Conservation (phyloP, 2,329 filamentous ascomycete species). For the Scleromitrula shiraiana region DNA sequence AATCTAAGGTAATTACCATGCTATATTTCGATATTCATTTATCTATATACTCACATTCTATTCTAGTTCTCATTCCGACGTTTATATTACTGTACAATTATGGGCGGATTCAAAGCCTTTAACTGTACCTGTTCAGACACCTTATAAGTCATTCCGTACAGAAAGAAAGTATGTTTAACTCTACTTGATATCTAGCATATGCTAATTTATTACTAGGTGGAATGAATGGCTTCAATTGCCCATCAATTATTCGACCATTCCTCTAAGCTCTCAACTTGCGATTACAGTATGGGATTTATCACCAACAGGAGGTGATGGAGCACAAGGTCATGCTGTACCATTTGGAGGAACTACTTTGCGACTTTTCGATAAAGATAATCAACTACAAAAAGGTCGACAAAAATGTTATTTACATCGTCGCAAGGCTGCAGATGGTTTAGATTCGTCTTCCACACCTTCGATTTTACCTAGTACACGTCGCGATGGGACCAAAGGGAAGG, state of each 20-base stretch:
- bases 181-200: background rate
- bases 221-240: slow-evolving; percentile 94
- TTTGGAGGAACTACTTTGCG: slow-evolving; percentile 91
- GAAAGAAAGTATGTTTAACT: slow-evolving; percentile 45
- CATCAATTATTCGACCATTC: slow-evolving; percentile 74
- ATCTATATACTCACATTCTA: background rate
- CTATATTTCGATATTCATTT: background rate
- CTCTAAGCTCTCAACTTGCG: slow-evolving; percentile 73
- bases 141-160: slow-evolving; percentile 82
- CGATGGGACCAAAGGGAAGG: slow-evolving; percentile 40
- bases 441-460: slow-evolving; percentile 71
- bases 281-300: slow-evolving; percentile 95
- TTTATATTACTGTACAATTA: slow-evolving; percentile 87
- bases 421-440: slow-evolving; percentile 76
- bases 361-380: slow-evolving; percentile 89
- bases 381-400: slow-evolving; percentile 82
- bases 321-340: slow-evolving; percentile 71
- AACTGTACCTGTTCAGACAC: slow-evolving; percentile 83
- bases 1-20: slow-evolving; percentile 63
- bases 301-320: slow-evolving; percentile 62
- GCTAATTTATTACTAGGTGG: slow-evolving; percentile 53
- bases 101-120: slow-evolving; percentile 95
- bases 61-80: slow-evolving; percentile 67
- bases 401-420: slow-evolving; percentile 82
- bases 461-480: slow-evolving; percentile 48